Evolutionary conservation across 2,329 filamentous ascomycete genomes (phyloP).

Genomic region (Colletotrichum abscissum): DNA sequence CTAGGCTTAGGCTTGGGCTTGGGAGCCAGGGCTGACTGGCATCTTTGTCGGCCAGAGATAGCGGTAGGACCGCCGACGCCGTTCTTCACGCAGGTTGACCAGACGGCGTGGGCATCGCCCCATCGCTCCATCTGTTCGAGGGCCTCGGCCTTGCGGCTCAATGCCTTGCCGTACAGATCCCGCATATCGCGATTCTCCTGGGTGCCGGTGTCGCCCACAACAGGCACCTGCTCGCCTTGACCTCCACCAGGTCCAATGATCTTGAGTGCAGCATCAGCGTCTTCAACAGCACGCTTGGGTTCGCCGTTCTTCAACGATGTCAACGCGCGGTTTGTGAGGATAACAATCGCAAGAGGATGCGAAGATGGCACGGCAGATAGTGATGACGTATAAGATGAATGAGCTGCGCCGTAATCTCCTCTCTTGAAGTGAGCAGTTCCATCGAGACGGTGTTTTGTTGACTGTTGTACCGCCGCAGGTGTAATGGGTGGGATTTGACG

Average conservation of each 20-base stretch:
- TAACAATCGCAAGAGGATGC: conserved; percentile 88
- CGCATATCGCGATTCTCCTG: conserved; percentile 84
- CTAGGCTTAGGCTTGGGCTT: conserved; percentile 65
- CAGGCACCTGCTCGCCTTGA: conserved; percentile 81
- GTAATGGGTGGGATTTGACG: conserved; percentile 76
- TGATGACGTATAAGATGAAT: conserved; percentile 83
- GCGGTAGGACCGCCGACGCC: conserved; percentile 88
- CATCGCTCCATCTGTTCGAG: conserved; percentile 96
- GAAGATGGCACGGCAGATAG: conserved; percentile 77
- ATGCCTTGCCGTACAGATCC: conserved; percentile 91
- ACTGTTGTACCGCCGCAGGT: conserved; percentile 76
- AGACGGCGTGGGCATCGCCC: conserved; percentile 82
- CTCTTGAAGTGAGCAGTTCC: conserved; percentile 93
- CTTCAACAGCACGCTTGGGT: conserved; percentile 85
- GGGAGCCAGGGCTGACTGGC: conserved; percentile 85
- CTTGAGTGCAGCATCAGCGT: conserved; percentile 83
- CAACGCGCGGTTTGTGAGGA: conserved; percentile 90
- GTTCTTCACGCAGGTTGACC: conserved; percentile 84
- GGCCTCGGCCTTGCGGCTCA: conserved; percentile 95
- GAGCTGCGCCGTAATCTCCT: conserved; percentile 90
- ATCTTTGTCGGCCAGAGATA: conserved; percentile 86
- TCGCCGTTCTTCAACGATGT: conserved; percentile 93
- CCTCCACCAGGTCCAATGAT: conserved; percentile 85
- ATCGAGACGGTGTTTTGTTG: conserved; percentile 80
- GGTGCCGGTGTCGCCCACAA: conserved; percentile 67